These are phyloP conservation scores for Penicillium paneum DNA, from an alignment of 2,329 filamentous ascomycete genomes.

Conservation along the genomic window DNA sequence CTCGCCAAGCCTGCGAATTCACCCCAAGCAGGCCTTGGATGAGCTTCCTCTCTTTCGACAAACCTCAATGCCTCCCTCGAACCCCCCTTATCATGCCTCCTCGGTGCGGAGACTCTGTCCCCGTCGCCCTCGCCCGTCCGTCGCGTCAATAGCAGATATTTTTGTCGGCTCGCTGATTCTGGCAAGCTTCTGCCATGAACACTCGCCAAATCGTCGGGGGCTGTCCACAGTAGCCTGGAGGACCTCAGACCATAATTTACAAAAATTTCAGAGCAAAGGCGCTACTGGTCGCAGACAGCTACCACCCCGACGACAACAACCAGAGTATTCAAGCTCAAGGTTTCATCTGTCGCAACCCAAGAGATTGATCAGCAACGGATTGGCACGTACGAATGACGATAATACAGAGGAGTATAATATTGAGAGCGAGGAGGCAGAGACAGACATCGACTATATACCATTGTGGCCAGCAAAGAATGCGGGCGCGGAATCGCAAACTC, in stretches of 20 bases:
- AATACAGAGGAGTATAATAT: constrained; percentile 14
- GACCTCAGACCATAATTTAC: constrained; percentile 17
- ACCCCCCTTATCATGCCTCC: constrained; percentile 22
- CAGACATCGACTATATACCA: constrained; percentile 6
- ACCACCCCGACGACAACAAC: constrained; percentile 16
- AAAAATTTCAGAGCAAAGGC: constrained; percentile 17
- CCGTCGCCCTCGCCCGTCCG: constrained; percentile 29
- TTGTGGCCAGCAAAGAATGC: constrained; percentile 8
- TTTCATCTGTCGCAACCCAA: constrained; percentile 22
- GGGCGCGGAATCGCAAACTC: constrained; percentile 6
- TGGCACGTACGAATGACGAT: constrained; percentile 24
- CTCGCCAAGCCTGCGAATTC: constrained; percentile 48
- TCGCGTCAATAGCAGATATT: constrained; percentile 47
- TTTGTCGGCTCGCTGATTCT: constrained; percentile 55
- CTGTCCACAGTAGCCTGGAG: constrained; percentile 26
- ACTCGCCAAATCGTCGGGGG: constrained; percentile 39
- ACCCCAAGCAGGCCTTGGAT: constrained; percentile 45
- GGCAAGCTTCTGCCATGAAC: constrained; percentile 51
- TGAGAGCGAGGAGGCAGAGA: neutral
- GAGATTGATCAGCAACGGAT: constrained; percentile 28
- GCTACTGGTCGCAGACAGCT: constrained; percentile 15
- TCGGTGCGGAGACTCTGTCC: constrained; percentile 29
- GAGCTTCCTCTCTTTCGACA: constrained; percentile 20
- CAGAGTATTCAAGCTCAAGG: constrained; percentile 19
- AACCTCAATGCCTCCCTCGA: constrained; percentile 31